Conservation (phyloP, 169 alveolate species). For the Cyclospora cayetanensis region DNA sequence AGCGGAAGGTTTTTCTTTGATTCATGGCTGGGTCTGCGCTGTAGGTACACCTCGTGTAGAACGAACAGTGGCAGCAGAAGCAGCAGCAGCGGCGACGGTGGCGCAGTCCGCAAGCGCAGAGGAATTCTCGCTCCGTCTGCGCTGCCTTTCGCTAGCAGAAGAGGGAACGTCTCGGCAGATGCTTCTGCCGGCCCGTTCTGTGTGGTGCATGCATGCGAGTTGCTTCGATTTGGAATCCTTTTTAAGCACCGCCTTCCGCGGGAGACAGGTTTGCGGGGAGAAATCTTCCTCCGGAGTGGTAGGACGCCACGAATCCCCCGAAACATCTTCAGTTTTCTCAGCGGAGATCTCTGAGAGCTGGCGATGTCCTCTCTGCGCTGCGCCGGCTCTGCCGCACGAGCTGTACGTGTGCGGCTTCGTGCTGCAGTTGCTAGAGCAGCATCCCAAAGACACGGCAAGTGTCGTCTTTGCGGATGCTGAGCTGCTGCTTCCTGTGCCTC, state of each 20-base stretch:
- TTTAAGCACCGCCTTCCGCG: background rate
- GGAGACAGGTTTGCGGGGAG: too few species aligned
- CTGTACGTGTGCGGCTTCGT: background rate
- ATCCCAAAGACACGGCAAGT: background rate
- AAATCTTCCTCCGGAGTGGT: too few species aligned
- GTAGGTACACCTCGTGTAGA: background rate
- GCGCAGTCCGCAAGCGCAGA: too few species aligned
- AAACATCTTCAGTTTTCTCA: too few species aligned
- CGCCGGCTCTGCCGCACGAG: background rate
- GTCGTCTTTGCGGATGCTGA: background rate
- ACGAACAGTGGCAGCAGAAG: background rate
- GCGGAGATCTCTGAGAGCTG: too few species aligned
- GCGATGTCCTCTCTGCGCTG: background rate
- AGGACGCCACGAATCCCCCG: too few species aligned
- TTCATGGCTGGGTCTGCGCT: background rate
- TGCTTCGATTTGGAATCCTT: background rate
- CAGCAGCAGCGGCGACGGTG: background rate
- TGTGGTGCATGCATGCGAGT: background rate
- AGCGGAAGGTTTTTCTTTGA: too few species aligned
- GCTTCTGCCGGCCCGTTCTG: background rate
- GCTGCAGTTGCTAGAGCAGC: background rate
- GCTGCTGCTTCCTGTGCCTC: background rate
- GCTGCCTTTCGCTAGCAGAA: background rate
- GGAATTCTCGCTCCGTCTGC: background rate
- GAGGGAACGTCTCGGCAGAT: background rate